Conservation (phyloP, 306 rosid genomes). For the Quercus rubra region DNA sequence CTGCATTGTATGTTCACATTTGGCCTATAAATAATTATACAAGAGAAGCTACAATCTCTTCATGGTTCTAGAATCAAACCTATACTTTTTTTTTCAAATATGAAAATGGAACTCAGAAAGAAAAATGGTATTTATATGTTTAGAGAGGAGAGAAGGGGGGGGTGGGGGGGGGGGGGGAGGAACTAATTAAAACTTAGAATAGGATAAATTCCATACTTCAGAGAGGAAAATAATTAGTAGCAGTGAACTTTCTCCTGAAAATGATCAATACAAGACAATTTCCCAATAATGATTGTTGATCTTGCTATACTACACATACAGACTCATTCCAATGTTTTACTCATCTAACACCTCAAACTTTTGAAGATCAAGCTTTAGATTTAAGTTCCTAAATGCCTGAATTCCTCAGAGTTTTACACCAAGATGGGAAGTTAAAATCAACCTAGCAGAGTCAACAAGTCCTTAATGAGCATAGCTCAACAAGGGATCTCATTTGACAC, state of each 20-base stretch:
- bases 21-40: background rate
- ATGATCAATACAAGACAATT: background rate
- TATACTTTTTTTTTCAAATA: background rate
- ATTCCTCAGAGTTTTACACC: too few relatives aligned
- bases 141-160: too few relatives aligned
- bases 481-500: background rate
- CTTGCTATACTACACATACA: background rate
- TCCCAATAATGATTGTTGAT: background rate
- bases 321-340: background rate
- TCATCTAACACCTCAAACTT: background rate
- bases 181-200: background rate
- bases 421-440: too few relatives aligned
- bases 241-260: background rate
- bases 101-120: background rate
- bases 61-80: background rate
- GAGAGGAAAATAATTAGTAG: background rate
- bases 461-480: background rate
- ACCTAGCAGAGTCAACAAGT: background rate
- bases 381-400: background rate
- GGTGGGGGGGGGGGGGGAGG: too few relatives aligned
- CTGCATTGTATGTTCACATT: constrained; percentile 1
- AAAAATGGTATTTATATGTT: too few relatives aligned
- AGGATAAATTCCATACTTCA: background rate
- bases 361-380: background rate
- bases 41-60: constrained; percentile 14